Percentiles rank a stretch among this genome's conserved stretches.
Evolutionary conservation across 2,329 filamentous ascomycete species (phyloP).

Genomic region (Neonectria sp.): DNA sequence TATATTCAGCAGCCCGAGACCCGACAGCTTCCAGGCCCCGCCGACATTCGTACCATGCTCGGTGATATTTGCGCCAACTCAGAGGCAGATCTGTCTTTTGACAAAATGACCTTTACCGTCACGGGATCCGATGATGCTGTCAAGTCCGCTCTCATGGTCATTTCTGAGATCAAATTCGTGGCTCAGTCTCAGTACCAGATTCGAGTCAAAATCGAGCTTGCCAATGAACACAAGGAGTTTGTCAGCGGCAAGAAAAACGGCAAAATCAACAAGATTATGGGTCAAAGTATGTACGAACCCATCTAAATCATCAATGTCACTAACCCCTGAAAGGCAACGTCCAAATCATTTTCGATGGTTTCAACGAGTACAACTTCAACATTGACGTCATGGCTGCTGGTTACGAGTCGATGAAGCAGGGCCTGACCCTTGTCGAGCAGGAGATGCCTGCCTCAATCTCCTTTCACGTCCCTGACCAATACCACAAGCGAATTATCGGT

Average conservation of each 20-base stretch:
- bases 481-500: conserved; percentile 99
- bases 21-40: conserved; percentile 70
- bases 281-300: conserved; percentile 75
- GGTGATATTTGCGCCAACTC: conserved; percentile 97
- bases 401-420: conserved; percentile 95
- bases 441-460: conserved; percentile 99
- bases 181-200: conserved; percentile 92
- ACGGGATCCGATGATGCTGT: conserved; percentile 97
- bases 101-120: conserved; percentile 93
- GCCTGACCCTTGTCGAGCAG: conserved; percentile 93
- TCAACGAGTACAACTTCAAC: conserved; percentile 99
- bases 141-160: conserved; percentile 94
- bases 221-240: conserved; percentile 99
- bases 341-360: conserved; percentile 98
- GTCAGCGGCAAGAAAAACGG: conserved; percentile 99
- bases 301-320: conserved; percentile 23
- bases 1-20: conserved; percentile 87
- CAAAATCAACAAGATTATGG: conserved; percentile 99
- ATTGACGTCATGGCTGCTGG: conserved; percentile 95
- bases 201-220: conserved; percentile 97
- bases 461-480: conserved; percentile 98
- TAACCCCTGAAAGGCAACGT: conserved; percentile 77
- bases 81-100: conserved; percentile 93
- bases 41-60: conserved; percentile 91
- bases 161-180: conserved; percentile 92